Percentiles rank a stretch among this genome's conserved stretches.
Evolutionary conservation across 2,329 filamentous ascomycete species (phyloP).

Genomic region (Amphichorda felina): DNA sequence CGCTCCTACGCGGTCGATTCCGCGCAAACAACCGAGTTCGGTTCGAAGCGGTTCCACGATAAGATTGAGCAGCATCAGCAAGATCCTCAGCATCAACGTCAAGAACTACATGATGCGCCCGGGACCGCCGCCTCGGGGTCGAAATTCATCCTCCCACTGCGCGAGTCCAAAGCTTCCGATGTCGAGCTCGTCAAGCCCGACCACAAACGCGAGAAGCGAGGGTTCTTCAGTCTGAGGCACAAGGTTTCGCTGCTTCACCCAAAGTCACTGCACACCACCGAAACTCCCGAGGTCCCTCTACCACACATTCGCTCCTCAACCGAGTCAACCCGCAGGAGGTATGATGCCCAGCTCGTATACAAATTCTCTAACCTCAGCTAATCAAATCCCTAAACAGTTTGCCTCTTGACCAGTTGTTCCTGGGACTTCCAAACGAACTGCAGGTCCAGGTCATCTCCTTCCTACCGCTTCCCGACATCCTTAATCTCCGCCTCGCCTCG

Average conservation of each 20-base stretch:
- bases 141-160: conserved; percentile 37
- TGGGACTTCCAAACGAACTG: conserved; percentile 46
- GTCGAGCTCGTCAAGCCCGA: conserved; percentile 17
- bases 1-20: conserved; percentile 40
- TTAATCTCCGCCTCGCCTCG: conserved; percentile 46
- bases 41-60: conserved; percentile 50
- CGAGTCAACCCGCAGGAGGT: conserved; percentile 21
- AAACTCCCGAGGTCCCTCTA: conserved; percentile 4
- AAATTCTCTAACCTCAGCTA: conserved; percentile 10
- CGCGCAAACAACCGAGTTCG: conserved; percentile 53
- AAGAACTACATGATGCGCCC: conserved; percentile 4
- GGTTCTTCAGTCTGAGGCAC: conserved; percentile 28
- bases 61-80: conserved; percentile 40
- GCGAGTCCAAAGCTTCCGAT: conserved; percentile 23
- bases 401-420: conserved; percentile 45
- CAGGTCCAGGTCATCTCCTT: conserved; percentile 51
- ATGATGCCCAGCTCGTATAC: too few relatives aligned
- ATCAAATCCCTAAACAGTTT: conserved; percentile 15
- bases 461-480: conserved; percentile 46
- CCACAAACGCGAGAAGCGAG: conserved; percentile 27
- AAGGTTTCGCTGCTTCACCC: conserved; percentile 23
- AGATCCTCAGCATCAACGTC: conserved; percentile 15
- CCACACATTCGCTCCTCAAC: conserved; percentile 9
- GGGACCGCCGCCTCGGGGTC: conserved; percentile 14
- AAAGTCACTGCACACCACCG: conserved; percentile 11